Base-by-base conservation (phyloP, 176 grass and related monocot species). In the Avena sativa region DNA sequence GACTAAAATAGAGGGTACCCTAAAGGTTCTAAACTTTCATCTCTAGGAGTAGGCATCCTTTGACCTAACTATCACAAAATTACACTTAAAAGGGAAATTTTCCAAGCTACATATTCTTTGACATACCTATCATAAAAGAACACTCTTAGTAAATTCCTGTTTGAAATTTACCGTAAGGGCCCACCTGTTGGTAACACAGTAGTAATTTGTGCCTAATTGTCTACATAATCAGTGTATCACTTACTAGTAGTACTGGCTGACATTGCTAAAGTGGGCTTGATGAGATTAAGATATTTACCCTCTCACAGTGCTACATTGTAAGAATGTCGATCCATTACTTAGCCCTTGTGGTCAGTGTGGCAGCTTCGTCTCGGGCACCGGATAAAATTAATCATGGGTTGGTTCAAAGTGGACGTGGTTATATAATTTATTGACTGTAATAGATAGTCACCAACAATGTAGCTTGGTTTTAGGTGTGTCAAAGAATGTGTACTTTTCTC, bases 201-300 rank as follows among this genome's bases (percentile, higher is more conserved):
- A 44, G 43, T 48, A 49, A 73, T 73, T 48, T 48, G 11, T 13
- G 12, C 11, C 40, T 48, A 73, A 11, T 63, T 58, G 19, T 8
- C 25, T 63, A 63, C 3, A 63, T 26, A 64, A 64, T 64, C 25
- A 64, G 23, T 64, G 61, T 1, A 64, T 64, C 14, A 64, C 61
- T 48, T 48, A 48, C 47, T 48, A 48, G 10, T 48, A 48, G 47
- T 74, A 26, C n/a, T 74, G 25, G 12, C 12, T 49, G 44, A 74
- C 71, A 49, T 6, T 74, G 43, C 40, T 73, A 73, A 73, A 48
- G 62, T 69, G 16, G 65, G 16, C 47, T 62, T 3, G 59, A 73
- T 13, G 70, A 32, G 21, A 57, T 76, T 88, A 23, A 73, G 70
- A 47, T 48, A 73, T 21, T 73, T 73, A 73, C 11, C 20, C 43